These are phyloP conservation scores for Pisolithus tinctorius DNA, from an alignment of 768 basidiomycete genomes.

Conservation along the genomic window DNA sequence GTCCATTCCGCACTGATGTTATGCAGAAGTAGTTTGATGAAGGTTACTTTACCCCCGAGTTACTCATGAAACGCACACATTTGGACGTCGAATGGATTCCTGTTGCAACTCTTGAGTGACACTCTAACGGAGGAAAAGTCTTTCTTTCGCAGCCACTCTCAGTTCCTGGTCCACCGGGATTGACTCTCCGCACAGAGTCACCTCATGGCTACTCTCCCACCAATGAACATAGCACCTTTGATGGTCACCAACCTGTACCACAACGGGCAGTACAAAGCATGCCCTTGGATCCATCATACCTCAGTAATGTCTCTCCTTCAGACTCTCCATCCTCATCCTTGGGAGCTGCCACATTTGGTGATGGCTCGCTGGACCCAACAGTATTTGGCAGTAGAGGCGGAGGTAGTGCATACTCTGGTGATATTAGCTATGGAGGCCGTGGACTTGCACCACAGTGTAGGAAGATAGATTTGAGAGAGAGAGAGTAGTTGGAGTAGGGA, in stretches of 20 bases:
- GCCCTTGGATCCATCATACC: slow-evolving; percentile 54
- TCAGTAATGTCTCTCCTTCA: slow-evolving; percentile 47
- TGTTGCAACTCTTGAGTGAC: slow-evolving; percentile 51
- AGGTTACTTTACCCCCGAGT: slow-evolving; percentile 78
- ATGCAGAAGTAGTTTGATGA: slow-evolving; percentile 96
- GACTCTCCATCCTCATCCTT: slow-evolving; percentile 74
- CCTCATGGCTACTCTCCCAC: slow-evolving; percentile 37
- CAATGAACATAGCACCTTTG: slow-evolving; percentile 34
- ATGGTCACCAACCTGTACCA: slow-evolving; percentile 62
- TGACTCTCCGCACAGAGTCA: slow-evolving; percentile 43
- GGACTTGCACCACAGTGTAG: slow-evolving; percentile 26
- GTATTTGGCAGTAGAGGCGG: slow-evolving; percentile 44
- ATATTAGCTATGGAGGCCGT: slow-evolving; percentile 30
- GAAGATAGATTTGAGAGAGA: too few species aligned
- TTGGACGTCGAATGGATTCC: slow-evolving; percentile 63
- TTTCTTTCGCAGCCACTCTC: slow-evolving; percentile 51
- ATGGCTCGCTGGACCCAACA: slow-evolving; percentile 63
- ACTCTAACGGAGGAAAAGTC: slow-evolving; percentile 47
- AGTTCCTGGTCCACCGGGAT: slow-evolving; percentile 44
- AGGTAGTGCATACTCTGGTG: slow-evolving; percentile 31
- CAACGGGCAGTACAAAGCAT: slow-evolving; percentile 50
- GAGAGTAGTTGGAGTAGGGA: too few species aligned
- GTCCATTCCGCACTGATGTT: slow-evolving; percentile 79
- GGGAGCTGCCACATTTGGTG: slow-evolving; percentile 54
- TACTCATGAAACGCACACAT: slow-evolving; percentile 79